Evolutionary conservation across 495 filamentous ascomycete genomes (phyloP).

Genomic region (Neurospora sp.): DNA sequence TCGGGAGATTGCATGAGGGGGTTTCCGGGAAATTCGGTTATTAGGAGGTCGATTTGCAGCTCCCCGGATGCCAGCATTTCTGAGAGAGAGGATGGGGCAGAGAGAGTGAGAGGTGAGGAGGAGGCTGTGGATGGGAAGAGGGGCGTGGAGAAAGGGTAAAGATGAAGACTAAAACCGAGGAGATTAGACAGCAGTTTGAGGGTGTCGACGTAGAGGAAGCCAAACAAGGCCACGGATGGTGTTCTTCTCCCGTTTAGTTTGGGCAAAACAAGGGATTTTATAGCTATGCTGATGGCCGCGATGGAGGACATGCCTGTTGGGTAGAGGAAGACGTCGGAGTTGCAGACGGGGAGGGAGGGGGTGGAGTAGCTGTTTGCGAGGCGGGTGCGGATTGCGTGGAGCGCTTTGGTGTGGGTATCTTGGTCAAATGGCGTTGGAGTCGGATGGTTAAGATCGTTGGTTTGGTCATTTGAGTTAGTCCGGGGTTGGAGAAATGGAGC

Average conservation of each 20-base stretch:
- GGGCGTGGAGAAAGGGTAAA: conserved; percentile 3
- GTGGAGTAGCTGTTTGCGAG: conserved; percentile 1
- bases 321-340: conserved; percentile 14
- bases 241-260: too few relatives aligned
- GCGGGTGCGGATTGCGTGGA: neutral
- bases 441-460: neutral
- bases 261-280: neutral
- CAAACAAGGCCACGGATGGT: neutral
- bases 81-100: neutral
- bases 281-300: neutral
- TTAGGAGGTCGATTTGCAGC: neutral
- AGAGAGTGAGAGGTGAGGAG: too few relatives aligned
- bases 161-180: neutral
- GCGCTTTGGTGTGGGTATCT: neutral
- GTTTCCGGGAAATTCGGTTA: conserved; percentile 25
- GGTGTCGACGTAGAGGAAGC: conserved; percentile 23
- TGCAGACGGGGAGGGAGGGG: neutral
- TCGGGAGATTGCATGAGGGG: conserved; percentile 16
- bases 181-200: conserved; percentile 10
- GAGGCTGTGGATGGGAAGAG: neutral
- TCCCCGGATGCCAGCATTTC: neutral
- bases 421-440: neutral
- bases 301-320: conserved; percentile 16
- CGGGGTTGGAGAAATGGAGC: neutral
- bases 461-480: neutral